Evolutionary conservation across 2,329 filamentous ascomycete genomes (phyloP).

Genomic region (Penicillium hordei): DNA sequence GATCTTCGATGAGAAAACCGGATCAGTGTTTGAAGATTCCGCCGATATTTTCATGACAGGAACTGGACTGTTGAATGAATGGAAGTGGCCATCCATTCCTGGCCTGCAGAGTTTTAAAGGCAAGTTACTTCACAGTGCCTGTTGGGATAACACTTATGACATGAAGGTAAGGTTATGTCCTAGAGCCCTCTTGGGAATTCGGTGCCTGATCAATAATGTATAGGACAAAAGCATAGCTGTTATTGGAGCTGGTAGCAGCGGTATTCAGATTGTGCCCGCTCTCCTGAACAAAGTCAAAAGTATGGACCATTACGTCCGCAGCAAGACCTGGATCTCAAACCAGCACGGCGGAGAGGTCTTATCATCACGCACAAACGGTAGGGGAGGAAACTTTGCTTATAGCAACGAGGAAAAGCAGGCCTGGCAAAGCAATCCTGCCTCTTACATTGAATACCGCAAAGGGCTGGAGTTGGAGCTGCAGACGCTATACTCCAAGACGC

Average conservation of each 20-base stretch:
- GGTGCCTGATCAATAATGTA: not conserved
- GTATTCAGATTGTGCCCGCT: constrained; percentile 40
- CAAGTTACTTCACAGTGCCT: constrained; percentile 10
- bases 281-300: constrained; percentile 19
- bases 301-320: constrained; percentile 35
- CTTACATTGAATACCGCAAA: constrained; percentile 36
- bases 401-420: not conserved
- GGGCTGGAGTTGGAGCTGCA: constrained; percentile 33
- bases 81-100: constrained; percentile 22
- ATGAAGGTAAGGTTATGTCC: not conserved
- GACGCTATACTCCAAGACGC: constrained; percentile 22
- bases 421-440: not conserved
- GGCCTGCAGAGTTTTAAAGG: constrained; percentile 12
- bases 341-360: constrained; percentile 26
- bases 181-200: not conserved
- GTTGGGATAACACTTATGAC: constrained; percentile 9
- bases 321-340: constrained; percentile 35
- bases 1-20: not conserved
- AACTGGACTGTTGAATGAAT: constrained; percentile 22
- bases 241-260: constrained; percentile 32
- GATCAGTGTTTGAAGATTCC: not conserved
- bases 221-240: constrained; percentile 28
- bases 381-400: not conserved
- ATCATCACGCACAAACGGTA: not conserved
- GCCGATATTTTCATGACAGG: constrained; percentile 16